Conservation (phyloP, 2,329 filamentous ascomycete genomes). For the Arthrobotrys megalospora region DNA sequence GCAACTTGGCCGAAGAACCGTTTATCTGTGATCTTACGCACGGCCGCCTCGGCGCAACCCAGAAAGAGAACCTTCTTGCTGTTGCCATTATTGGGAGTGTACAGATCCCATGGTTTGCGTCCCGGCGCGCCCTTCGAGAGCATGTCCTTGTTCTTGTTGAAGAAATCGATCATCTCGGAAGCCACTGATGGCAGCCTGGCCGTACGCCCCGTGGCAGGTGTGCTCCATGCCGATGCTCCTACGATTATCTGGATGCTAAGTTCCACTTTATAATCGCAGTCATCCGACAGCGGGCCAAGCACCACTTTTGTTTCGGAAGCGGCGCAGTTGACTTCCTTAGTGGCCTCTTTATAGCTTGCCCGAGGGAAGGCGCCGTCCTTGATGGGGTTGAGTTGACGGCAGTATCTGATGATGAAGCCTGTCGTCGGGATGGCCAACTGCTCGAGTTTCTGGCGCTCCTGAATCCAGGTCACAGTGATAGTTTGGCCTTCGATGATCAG, state of each 20-base stretch:
- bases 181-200: neutral
- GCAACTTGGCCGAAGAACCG: neutral
- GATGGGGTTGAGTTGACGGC: neutral
- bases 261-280: constrained; percentile 10
- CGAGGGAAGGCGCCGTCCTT: neutral
- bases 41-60: neutral
- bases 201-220: neutral
- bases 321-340: neutral
- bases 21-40: neutral
- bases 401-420: neutral
- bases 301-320: neutral
- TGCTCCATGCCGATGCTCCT: neutral
- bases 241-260: constrained; percentile 4
- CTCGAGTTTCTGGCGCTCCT: neutral
- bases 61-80: neutral
- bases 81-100: neutral
- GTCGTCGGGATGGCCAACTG: constrained; percentile 2
- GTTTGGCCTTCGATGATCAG: constrained; percentile 12
- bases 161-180: constrained; percentile 10
- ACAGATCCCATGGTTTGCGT: neutral
- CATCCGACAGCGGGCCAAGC: neutral
- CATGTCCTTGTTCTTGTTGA: neutral
- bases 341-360: too few species aligned
- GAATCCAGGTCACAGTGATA: neutral
- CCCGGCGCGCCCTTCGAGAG: neutral